These are phyloP conservation scores for Boletus sp. DNA, from an alignment of 768 basidiomycete genomes.

Conservation along the genomic window DNA sequence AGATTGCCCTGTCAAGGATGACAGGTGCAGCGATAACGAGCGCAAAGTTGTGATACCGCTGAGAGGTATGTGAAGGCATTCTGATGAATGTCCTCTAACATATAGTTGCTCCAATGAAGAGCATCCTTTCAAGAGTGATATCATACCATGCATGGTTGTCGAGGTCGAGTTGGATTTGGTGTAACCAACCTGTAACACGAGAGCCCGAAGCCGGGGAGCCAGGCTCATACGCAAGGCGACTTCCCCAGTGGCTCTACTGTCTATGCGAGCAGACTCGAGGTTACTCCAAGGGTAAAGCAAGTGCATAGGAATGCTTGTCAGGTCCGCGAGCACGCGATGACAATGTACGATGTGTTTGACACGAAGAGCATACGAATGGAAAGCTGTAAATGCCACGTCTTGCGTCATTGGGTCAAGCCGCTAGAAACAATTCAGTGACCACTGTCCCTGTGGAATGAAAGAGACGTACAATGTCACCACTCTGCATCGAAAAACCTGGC, in stretches of 20 bases:
- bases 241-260: slow-evolving; percentile 12
- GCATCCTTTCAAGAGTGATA: slow-evolving; percentile 26
- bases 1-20: slow-evolving; percentile 37
- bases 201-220: slow-evolving; percentile 31
- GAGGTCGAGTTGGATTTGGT: slow-evolving; percentile 25
- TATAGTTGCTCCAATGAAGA: slow-evolving; percentile 33
- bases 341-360: slow-evolving; percentile 24
- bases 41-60: slow-evolving; percentile 33
- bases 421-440: slow-evolving; percentile 8
- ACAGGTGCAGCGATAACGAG: slow-evolving; percentile 39
- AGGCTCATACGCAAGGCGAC: slow-evolving; percentile 26
- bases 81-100: slow-evolving; percentile 38
- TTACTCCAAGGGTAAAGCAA: slow-evolving; percentile 5
- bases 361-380: slow-evolving; percentile 23
- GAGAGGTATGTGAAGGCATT: slow-evolving; percentile 30
- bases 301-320: neutral
- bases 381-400: slow-evolving; percentile 1
- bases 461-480: slow-evolving; percentile 11
- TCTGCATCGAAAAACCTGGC: slow-evolving; percentile 16
- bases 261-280: slow-evolving; percentile 22
- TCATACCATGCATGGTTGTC: slow-evolving; percentile 15
- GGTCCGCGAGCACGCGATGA: slow-evolving; percentile 14
- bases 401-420: slow-evolving; percentile 2
- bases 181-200: slow-evolving; percentile 35
- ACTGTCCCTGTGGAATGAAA: neutral